Conservation (phyloP, 2,329 filamentous ascomycete genomes). For the Septoria petroselini region DNA sequence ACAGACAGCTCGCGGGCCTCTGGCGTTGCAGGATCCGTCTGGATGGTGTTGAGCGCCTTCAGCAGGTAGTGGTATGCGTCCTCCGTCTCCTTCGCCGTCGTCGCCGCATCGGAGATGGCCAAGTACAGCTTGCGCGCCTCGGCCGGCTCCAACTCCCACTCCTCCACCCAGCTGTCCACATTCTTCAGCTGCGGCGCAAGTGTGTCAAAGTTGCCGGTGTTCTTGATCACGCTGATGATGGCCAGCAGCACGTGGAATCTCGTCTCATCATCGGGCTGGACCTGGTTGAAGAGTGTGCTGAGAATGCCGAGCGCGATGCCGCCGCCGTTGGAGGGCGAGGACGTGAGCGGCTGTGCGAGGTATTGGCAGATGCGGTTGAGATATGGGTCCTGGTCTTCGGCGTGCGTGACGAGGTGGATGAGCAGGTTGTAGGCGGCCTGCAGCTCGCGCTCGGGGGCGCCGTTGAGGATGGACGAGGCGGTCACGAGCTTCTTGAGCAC, state of each 20-base stretch:
- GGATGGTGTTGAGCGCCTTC: slow-evolving; percentile 73
- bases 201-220: slow-evolving; percentile 64
- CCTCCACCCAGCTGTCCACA: slow-evolving; percentile 74
- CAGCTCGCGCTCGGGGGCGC: slow-evolving; percentile 92
- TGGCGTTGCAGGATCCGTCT: slow-evolving; percentile 53
- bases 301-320: slow-evolving; percentile 85
- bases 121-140: slow-evolving; percentile 82
- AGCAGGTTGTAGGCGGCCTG: slow-evolving; percentile 95
- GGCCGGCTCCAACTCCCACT: slow-evolving; percentile 79
- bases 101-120: slow-evolving; percentile 75
- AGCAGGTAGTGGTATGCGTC: slow-evolving; percentile 71
- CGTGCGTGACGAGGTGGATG: slow-evolving; percentile 86
- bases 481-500: slow-evolving; percentile 85
- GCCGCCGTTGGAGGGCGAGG: slow-evolving; percentile 79
- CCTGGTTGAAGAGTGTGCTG: slow-evolving; percentile 94
- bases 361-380: slow-evolving; percentile 85
- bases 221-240: slow-evolving; percentile 78
- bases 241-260: slow-evolving; percentile 89
- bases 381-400: slow-evolving; percentile 78
- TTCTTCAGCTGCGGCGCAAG: slow-evolving; percentile 79
- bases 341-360: slow-evolving; percentile 80
- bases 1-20: slow-evolving; percentile 60
- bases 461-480: slow-evolving; percentile 72
- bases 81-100: slow-evolving; percentile 72
- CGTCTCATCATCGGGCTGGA: slow-evolving; percentile 70